Evolutionary conservation across 352 stramenopile genomes (phyloP).

Genomic region (Globisporangium recalcitrans): DNA sequence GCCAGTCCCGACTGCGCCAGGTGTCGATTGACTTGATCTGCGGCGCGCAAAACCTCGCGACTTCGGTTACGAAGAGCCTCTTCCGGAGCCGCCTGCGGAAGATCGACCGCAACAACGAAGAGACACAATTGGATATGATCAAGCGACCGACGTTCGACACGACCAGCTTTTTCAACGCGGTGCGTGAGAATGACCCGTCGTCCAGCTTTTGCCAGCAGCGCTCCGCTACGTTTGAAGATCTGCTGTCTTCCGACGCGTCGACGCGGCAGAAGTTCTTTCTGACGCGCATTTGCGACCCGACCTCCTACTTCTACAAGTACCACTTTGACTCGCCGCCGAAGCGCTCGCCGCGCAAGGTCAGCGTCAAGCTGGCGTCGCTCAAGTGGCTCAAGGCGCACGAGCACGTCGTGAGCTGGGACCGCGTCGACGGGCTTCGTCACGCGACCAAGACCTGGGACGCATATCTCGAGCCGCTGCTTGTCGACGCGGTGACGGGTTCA

Average conservation of each 20-base stretch:
- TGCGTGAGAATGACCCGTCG: slow-evolving; percentile 75
- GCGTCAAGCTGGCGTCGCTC: slow-evolving; percentile 52
- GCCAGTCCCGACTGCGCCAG: slow-evolving; percentile 43
- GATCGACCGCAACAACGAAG: slow-evolving; percentile 39
- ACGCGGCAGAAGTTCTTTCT: slow-evolving; percentile 76
- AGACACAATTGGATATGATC: slow-evolving; percentile 70
- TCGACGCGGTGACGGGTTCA: slow-evolving; percentile 61
- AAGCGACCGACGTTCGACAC: slow-evolving; percentile 51
- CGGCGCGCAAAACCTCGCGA: slow-evolving; percentile 66
- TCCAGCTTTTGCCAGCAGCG: slow-evolving; percentile 79
- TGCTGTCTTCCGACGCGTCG: slow-evolving; percentile 58
- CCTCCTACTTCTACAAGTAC: slow-evolving; percentile 90
- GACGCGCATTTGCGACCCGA: slow-evolving; percentile 81
- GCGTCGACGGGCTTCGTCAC: slow-evolving; percentile 72
- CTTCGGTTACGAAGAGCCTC: slow-evolving; percentile 62
- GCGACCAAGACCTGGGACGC: slow-evolving; percentile 74
- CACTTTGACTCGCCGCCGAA: slow-evolving; percentile 67
- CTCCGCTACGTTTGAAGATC: slow-evolving; percentile 69
- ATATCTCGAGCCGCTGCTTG: slow-evolving; percentile 80
- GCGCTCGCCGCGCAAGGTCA: slow-evolving; percentile 58
- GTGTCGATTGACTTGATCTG: slow-evolving; percentile 76
- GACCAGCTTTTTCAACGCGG: slow-evolving; percentile 75
- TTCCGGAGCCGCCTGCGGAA: slow-evolving; percentile 67
- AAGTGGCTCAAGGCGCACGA: slow-evolving; percentile 81
- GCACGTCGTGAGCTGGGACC: slow-evolving; percentile 81